Percentiles rank a stretch among this genome's conserved stretches.
phyloP scores from a whole-genome alignment of 2,329 filamentous ascomycete genomes.

The Sporothrix pseudoabietina region DNA sequence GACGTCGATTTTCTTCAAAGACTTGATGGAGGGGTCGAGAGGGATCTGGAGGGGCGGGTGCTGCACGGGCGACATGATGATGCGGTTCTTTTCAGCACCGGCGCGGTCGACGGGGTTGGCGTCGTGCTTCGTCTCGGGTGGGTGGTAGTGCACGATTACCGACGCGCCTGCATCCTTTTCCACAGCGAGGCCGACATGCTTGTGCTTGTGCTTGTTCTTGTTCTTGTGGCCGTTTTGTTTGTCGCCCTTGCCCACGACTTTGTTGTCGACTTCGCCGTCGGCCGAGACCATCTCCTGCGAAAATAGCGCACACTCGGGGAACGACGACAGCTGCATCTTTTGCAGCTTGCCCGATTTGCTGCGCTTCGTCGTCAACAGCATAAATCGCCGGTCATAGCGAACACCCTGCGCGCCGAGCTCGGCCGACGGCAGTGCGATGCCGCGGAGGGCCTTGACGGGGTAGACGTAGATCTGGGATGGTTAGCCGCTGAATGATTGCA shows the following conservation, averaged over 20 bases:
- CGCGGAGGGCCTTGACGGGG: slow-evolving; percentile 72
- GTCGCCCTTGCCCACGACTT: too few species aligned
- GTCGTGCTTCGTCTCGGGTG: slow-evolving; percentile 35
- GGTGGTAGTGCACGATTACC: slow-evolving; percentile 50
- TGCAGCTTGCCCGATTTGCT: slow-evolving; percentile 46
- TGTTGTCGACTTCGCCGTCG: slow-evolving; percentile 29
- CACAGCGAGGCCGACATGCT: not conserved
- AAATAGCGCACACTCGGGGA: slow-evolving; percentile 66
- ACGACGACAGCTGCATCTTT: slow-evolving; percentile 62
- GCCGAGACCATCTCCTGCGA: slow-evolving; percentile 53
- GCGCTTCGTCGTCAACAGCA: slow-evolving; percentile 59
- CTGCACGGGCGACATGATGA: slow-evolving; percentile 27
- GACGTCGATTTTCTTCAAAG: slow-evolving; percentile 54
- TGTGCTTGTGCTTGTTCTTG: too few species aligned
- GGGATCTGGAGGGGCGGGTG: slow-evolving; percentile 47
- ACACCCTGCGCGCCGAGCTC: slow-evolving; percentile 64
- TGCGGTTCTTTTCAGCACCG: not conserved
- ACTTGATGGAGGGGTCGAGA: slow-evolving; percentile 53
- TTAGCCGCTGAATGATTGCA: not conserved
- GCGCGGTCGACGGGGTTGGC: slow-evolving; percentile 28
- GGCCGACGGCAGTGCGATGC: slow-evolving; percentile 56
- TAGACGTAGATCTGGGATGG: slow-evolving; percentile 65
- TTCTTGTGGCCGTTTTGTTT: too few species aligned
- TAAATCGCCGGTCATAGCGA: slow-evolving; percentile 68
- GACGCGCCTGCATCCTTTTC: not conserved